These are phyloP conservation scores for Saposhnikovia divaricata DNA, from an alignment of 129 eudicot genomes.

Conservation along the genomic window DNA sequence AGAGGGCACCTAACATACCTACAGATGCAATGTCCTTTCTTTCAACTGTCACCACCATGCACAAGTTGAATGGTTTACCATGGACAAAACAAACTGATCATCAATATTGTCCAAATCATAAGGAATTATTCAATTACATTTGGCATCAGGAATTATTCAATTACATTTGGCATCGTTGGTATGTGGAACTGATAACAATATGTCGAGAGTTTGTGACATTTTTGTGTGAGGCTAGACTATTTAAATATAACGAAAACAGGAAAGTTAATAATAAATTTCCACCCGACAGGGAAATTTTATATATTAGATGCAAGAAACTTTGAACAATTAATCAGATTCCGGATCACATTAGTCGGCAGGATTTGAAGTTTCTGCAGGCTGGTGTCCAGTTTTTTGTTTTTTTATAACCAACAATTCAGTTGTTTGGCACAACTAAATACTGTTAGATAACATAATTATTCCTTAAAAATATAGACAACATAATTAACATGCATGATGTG, in stretches of 20 bases:
- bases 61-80: not conserved
- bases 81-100: not conserved
- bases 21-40: not conserved
- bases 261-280: not conserved
- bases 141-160: not conserved
- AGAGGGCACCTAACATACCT: not conserved
- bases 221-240: not conserved
- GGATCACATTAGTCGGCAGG: not conserved
- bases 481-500: no score
- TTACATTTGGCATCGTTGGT: not conserved
- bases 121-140: not conserved
- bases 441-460: not conserved
- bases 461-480: not conserved
- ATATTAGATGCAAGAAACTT: not conserved
- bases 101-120: no score
- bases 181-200: not conserved
- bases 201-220: not conserved
- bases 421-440: not conserved
- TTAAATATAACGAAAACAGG: not conserved
- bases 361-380: not conserved
- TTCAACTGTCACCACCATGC: not conserved
- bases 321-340: not conserved
- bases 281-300: not conserved
- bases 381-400: not conserved
- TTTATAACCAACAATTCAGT: not conserved